phyloP scores from a whole-genome alignment of 305 asterid species.

The Plantago lanceolata region DNA sequence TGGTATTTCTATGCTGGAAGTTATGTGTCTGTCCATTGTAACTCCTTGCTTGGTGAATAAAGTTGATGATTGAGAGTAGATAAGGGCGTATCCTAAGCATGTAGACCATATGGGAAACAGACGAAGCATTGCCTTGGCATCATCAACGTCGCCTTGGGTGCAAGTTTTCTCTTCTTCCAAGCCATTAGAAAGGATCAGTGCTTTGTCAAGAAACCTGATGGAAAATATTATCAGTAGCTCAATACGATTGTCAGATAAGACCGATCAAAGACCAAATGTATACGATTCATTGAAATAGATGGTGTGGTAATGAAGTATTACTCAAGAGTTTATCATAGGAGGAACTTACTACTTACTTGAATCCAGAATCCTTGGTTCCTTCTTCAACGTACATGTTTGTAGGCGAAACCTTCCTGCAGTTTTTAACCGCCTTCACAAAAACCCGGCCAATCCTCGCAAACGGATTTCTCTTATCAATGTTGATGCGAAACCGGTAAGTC shows the following conservation, averaged over 20 bases:
- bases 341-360: too few species aligned
- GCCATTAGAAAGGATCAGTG: constrained; percentile 19
- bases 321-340: too few species aligned
- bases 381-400: neutral
- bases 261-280: too few species aligned
- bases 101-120: constrained; percentile 29
- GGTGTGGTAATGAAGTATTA: too few species aligned
- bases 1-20: constrained; percentile 28
- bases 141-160: constrained; percentile 9
- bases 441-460: constrained; percentile 21
- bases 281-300: too few species aligned
- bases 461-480: constrained; percentile 20
- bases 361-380: constrained; percentile 3
- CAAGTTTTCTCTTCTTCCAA: neutral
- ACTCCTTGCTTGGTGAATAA: constrained; percentile 47
- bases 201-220: constrained; percentile 35
- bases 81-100: constrained; percentile 30
- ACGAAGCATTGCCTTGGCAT: constrained; percentile 25
- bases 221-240: neutral
- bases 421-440: constrained; percentile 20
- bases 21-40: constrained; percentile 35
- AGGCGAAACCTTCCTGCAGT: constrained; percentile 6
- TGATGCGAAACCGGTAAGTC: constrained; percentile 22
- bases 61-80: constrained; percentile 26
- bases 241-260: too few species aligned